Evolutionary conservation across 345 rosid genomes (phyloP), one percentile per base, ranked within the genome.

Genomic region (Aegle marmelos): DNA sequence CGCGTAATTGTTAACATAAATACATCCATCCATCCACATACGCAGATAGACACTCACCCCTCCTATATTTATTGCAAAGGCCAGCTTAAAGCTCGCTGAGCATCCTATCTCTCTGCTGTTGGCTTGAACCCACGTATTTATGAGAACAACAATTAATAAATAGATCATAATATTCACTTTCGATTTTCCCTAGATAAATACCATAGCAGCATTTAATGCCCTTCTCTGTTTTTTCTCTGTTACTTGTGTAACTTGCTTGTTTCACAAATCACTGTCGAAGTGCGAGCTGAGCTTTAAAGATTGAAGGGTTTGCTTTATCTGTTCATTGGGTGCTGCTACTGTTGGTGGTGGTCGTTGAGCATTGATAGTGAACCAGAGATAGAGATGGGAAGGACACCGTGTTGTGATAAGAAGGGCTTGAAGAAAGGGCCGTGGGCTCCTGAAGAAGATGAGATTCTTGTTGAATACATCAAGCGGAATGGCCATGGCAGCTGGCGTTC

Each of bases 341-440:
- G 62, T 64, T 78, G 28, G 8, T 36, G 8, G 14, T 19, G 57
- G 74, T 58, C 39, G 16, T 71, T 45, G 76, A 28, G 34, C 6
- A 13, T 22, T 76, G 41, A 41, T 61, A 36, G 76, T 66, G 61
- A 16, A 24, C 45, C 56, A 72, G 21, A 17, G 24, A 60, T 62
- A 57, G 79, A 60, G 19, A 95, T 95, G 99, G 98, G 98, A 56
- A 93, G 96, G 86, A 89, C 90, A 31, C 97, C 98, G 11, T 90
- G 94, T 73, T 93, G 98, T 85, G 97, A 91, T 67, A 90, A 91
- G 85, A 92, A 85, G 57, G 96, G 92, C 48, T 83, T 95, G 77
- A 95, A 93, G 88, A 95, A 92, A 87, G 99, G 99, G 81, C 99
- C 98, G 16, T 95, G 99, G 99, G 90, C 93, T 13, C 86, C 98